These are phyloP conservation scores for Phyllosticta citriasiana DNA, from an alignment of 2,329 filamentous ascomycete species.

Conservation along the genomic window DNA sequence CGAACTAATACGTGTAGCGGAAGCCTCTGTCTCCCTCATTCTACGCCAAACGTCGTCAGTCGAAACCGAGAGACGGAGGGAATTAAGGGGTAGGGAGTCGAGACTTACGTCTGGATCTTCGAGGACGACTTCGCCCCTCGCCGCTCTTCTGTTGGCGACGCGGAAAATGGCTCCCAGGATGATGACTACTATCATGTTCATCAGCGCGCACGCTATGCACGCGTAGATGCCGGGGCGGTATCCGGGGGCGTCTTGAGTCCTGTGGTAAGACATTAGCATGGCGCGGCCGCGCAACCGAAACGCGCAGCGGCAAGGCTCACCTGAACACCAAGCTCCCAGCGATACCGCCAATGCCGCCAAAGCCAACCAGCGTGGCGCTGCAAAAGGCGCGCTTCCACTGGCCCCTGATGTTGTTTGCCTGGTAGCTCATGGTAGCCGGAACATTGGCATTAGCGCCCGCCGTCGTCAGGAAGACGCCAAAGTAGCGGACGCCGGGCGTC, in stretches of 20 bases:
- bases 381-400: conserved; percentile 83
- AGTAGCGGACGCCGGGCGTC: conserved; percentile 51
- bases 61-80: not conserved
- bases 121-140: conserved; percentile 32
- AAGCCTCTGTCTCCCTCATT: conserved; percentile 4
- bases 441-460: conserved; percentile 71
- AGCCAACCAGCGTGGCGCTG: conserved; percentile 64
- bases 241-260: conserved; percentile 27
- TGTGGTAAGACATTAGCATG: not conserved
- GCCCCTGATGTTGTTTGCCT: conserved; percentile 79
- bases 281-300: not conserved
- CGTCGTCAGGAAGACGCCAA: conserved; percentile 66
- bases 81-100: not conserved
- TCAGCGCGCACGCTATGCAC: conserved; percentile 27
- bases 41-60: not conserved
- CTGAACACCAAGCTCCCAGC: conserved; percentile 62
- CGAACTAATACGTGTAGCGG: conserved; percentile 7
- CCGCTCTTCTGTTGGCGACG: conserved; percentile 28
- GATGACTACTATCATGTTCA: conserved; percentile 26
- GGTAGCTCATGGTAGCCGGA: conserved; percentile 65
- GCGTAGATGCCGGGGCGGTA: conserved; percentile 29
- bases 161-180: conserved; percentile 24
- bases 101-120: conserved; percentile 27
- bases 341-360: conserved; percentile 72
- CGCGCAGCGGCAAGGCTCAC: conserved; percentile 17